Conservation (phyloP, 805 yeast genomes). For the Candida qinlingensis region DNA sequence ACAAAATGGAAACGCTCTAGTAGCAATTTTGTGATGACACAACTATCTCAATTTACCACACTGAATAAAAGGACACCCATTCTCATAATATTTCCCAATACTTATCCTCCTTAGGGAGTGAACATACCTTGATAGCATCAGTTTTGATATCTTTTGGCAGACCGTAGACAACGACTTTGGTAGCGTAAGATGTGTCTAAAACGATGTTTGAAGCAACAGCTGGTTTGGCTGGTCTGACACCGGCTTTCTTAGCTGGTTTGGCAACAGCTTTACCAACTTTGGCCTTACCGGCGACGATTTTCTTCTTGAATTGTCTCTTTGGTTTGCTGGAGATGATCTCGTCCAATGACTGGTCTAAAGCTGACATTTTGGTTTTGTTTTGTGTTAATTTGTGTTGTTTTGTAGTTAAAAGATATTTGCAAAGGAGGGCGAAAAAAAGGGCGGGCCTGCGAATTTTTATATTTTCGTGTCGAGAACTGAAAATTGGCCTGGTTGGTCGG, state of each 20-base stretch:
- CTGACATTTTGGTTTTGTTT: slow-evolving; percentile 53
- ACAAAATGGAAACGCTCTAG: no score
- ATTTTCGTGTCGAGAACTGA: neutral
- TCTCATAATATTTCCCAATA: neutral
- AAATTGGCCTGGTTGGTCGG: neutral
- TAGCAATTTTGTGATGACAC: no score
- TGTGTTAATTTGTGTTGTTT: slow-evolving; percentile 5
- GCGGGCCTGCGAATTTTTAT: slow-evolving; percentile 4
- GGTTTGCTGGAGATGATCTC: slow-evolving; percentile 75
- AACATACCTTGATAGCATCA: slow-evolving; percentile 82
- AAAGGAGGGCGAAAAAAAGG: neutral
- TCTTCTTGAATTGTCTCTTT: slow-evolving; percentile 32
- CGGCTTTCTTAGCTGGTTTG: slow-evolving; percentile 24
- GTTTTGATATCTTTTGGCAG: slow-evolving; percentile 83
- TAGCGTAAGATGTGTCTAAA: slow-evolving; percentile 51
- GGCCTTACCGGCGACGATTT: slow-evolving; percentile 18
- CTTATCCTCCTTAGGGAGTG: neutral
- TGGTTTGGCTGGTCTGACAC: slow-evolving; percentile 22
- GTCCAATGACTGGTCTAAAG: slow-evolving; percentile 90
- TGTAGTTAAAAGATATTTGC: neutral
- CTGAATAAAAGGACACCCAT: neutral
- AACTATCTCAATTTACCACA: neutral
- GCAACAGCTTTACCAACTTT: slow-evolving; percentile 22
- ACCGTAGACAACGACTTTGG: slow-evolving; percentile 81
- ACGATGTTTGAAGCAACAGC: slow-evolving; percentile 14